Base-by-base conservation (phyloP, 192 early-diverging fungal genomes). In the Helicostylum pulchrum region DNA sequence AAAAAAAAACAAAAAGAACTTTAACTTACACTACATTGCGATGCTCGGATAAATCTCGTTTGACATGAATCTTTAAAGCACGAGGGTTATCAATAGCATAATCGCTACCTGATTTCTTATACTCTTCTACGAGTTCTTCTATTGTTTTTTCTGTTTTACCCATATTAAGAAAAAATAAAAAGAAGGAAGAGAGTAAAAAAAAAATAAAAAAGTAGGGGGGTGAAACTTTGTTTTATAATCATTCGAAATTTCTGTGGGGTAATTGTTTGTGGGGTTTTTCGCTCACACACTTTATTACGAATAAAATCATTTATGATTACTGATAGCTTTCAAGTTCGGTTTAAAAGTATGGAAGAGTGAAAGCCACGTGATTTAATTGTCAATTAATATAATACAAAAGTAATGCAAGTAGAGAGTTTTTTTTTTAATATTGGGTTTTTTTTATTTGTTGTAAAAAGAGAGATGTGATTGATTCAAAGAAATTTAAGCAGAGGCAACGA, bases 21-120 rank as follows among this genome's bases (percentile, higher is more conserved):
- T 26, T 11, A 2, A 58, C 71, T 63, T 67, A 72, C 71, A 72
- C 71, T 17, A 72, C 61, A 57, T 72, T 72, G 14, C 71, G 65
- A 45, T 72, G 71, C 21, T 67, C 71, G 10, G 17, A 45, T 31
- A 53, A 31, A 61, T 62, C 61, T 32, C 47, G 46, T 14, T 48
- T 62, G 8, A 62, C 61, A 30, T 59, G 43, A 43, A 59, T 59
- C 43, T 59, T 39, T 14, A 59, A 14, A 19, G 36, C 57, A 45
- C 36, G 32, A 17, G 57, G 36, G 12, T 36, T 59, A 2, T 19
- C 43, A 19, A 59, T 36, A 19, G 57, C 43, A 17, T 45, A 59
- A 0, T 39, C 43, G 11, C 34, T 56, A 56, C 17, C 34, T 12
- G 11, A 14, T 26, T 59, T 43, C 3, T 59, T 43, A 7, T 30